Evolutionary conservation across 179 eudicot species (phyloP), one percentile per base, ranked within the genome.

Genomic region (Spinacia oleracea): DNA sequence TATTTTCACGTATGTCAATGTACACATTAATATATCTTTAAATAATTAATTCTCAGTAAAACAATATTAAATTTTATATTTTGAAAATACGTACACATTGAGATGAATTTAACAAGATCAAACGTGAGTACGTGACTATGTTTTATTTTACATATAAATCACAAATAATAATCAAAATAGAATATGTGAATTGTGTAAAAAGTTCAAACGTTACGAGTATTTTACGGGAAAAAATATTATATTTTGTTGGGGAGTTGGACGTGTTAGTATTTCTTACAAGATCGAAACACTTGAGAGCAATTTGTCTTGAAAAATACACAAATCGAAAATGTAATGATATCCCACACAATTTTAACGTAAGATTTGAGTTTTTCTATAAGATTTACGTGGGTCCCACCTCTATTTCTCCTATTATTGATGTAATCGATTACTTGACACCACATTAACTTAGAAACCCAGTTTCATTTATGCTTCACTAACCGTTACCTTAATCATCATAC

Each of bases 361-460:
- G 46, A 73, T 66, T 51, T 66, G 8, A 20, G 40, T 23, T 48
- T 40, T 45, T 45, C 50, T 45, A 1, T 11, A 45, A 4, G 14
- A 10, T 43, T 45, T 27, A 15, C 5, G 53, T 38, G 2, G 31
- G 40, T 42, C 43, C 58, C 70, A 46, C 40, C 6, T 38, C 40
- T 29, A 25, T 65, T 76, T 48, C 46, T 42, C 34, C 42, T 18
- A 63, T 72, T 50, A 80, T 74, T 80, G 77, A 64, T 63, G 81
- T 76, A 70, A 76, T 81, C 40, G 75, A 81, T 81, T 73, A 71
- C 77, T 72, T 53, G 74, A 77, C 78, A 81, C n/a, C 50, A 65
- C 78, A 77, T 77, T 81, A 64, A 72, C 81, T 81, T 81, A 56
- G 27, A 63, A 77, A 29, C 21, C 21, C 80, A 77, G 84, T 55